phyloP scores from a whole-genome alignment of 192 early-diverging fungal species.

The Pecoramyces ruminantium region DNA sequence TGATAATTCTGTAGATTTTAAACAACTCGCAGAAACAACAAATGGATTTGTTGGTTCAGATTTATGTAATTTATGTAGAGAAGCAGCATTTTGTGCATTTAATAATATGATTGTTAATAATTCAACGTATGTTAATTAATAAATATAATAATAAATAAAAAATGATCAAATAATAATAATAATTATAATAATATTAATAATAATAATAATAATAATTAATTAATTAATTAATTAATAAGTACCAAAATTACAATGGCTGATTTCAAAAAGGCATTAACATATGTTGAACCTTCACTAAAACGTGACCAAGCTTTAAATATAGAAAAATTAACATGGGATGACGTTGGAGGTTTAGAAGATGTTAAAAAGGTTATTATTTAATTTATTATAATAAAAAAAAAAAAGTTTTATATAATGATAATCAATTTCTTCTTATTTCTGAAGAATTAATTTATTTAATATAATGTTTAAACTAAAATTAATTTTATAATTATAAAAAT shows the following conservation, averaged over 20 bases:
- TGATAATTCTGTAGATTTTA: slow-evolving; percentile 24
- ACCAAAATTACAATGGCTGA: slow-evolving; percentile 25
- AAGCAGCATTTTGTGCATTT: slow-evolving; percentile 39
- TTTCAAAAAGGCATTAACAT: slow-evolving; percentile 45
- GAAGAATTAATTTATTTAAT: too few relatives aligned
- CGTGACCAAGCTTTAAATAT: slow-evolving; percentile 47
- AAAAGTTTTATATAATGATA: too few relatives aligned
- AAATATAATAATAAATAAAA: background rate
- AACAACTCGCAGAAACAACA: slow-evolving; percentile 33
- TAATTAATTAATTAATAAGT: background rate
- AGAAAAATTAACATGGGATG: slow-evolving; percentile 47
- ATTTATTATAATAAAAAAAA: too few relatives aligned
- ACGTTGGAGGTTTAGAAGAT: slow-evolving; percentile 72
- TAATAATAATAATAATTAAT: too few relatives aligned
- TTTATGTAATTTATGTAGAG: slow-evolving; percentile 63
- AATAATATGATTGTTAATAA: slow-evolving; percentile 1
- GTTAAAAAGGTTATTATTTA: slow-evolving; percentile 44
- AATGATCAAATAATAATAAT: background rate
- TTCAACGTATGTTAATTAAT: slow-evolving; percentile 13
- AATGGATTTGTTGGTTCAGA: slow-evolving; percentile 94
- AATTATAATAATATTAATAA: background rate
- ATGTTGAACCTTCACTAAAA: slow-evolving; percentile 50
- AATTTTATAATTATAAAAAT: too few relatives aligned
- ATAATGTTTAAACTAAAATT: too few relatives aligned
- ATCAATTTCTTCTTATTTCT: too few relatives aligned